Base-by-base conservation (phyloP, 1,284 basidiomycete genomes). In the Microbotryum silenes-acaulis region DNA sequence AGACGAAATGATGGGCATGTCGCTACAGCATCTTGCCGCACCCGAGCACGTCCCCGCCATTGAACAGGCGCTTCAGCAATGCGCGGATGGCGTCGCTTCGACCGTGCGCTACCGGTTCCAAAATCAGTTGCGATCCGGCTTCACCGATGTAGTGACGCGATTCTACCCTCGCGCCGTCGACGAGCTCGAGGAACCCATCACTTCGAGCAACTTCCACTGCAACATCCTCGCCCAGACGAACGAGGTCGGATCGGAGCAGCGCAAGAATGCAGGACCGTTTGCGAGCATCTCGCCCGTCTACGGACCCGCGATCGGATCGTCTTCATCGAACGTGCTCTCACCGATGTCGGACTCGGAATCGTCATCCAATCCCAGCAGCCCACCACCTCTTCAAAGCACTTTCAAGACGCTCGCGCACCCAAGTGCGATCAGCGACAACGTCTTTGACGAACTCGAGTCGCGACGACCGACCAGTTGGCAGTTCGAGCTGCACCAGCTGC, bases 401-500 rank as follows among this genome's bases (percentile, higher is more conserved):
- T 69, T 67, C 63, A 70, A 70, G 70, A 64, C 63, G 6, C 64
- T 71, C 23, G 23, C 59, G 8, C 71, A 70, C 48, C 67, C 67
- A 53, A 67, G 65, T 21, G 45, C 63, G 44, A 31, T 51, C 31
- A 64, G 59, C 37, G 68, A 71, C 61, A 83, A 87, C 66, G 75
- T 91, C 10, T 91, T 90, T 68, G 83, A 83, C 52, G 88, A 89
- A 74, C 80, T 91, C 23, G 84, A 86, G 51, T 79, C 81, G 0
- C 74, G 76, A 9, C 77, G 85, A 14, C 83, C 80, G 23, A 85
- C 85, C 46, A 89, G 86, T 66, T 94, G 91, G 91, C 90, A 92
- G 76, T 93, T 91, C 72, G 90, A 92, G 77, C 79, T 94, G 45
- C 87, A 91, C 76, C 88, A 91, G 76, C 79, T 69, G 4, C 67